Base-by-base conservation (phyloP, 139 green algal genomes). In the Tetradesmus obliquus region DNA sequence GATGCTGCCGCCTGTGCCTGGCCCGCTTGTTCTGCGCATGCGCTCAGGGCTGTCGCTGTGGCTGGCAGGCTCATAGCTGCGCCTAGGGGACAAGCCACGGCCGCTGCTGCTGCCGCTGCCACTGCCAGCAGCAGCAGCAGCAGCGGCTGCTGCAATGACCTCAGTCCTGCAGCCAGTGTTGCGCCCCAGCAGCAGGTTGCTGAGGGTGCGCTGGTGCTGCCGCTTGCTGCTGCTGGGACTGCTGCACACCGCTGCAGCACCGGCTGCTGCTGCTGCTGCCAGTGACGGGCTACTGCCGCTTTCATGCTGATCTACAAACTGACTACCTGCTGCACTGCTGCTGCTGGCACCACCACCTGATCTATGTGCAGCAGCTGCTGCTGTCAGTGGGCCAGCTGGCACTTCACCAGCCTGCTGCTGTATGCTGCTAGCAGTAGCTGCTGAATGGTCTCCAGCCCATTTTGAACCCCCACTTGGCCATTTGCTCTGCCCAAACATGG, bases 161-260 rank as follows among this genome's bases (percentile, higher is more conserved):
- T 76, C 66, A 6, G 17, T 72, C 3, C 85, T 82, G 66, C 85
- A 24, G 54, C 85, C 62, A 19, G 54, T 55, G 76, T 53, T 53
- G 45, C 66, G 45, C 0, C 86, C 86, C 53, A 90, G 2, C 71
- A 90, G 20, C 53, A 90, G 57, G 71, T 71, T 90, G 71, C 86
- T 84, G 2, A 84, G 71, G 3, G 86, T 90, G 3, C 86, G 22
- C 6, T 55, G 57, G 71, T 69, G 86, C 71, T 54, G 69, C 32
- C 62, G 81, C 13, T 17, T 84, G 69, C 86, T 83, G 66, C 62
- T 85, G 72, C 87, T 57, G 17, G 19, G 45, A 85, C n/a, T 85
- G 19, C 87, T 19, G 5, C 87, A 24, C 66, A 12, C 80, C 53
- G 1, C 66, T 82, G 24, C 8, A 71, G 66, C 22, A 69, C 60